These are phyloP conservation scores for Plenodomus tracheiphilus DNA, from an alignment of 2,329 filamentous ascomycete species.

Conservation along the genomic window DNA sequence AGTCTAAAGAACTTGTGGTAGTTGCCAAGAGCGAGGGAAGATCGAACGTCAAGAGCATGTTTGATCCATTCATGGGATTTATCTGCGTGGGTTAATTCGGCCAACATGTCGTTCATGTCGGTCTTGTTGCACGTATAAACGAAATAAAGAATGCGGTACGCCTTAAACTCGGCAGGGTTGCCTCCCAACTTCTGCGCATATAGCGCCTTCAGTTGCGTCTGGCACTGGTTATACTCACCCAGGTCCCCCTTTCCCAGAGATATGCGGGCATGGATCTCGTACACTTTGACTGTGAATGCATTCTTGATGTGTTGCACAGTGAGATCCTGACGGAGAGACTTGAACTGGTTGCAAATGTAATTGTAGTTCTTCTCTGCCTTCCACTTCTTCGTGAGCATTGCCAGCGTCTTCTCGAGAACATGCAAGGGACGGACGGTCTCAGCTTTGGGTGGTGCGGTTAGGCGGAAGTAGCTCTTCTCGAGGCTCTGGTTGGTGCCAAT, in stretches of 20 bases:
- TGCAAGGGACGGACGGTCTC: constrained; percentile 83
- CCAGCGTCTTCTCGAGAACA: constrained; percentile 80
- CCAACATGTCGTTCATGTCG: constrained; percentile 96
- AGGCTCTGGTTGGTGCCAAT: constrained; percentile 81
- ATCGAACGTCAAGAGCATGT: constrained; percentile 89
- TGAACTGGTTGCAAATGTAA: constrained; percentile 99
- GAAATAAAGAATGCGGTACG: constrained; percentile 99
- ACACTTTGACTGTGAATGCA: constrained; percentile 93
- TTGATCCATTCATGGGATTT: constrained; percentile 81
- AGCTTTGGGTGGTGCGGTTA: constrained; percentile 87
- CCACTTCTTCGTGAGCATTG: constrained; percentile 93
- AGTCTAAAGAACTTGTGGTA: constrained; percentile 98
- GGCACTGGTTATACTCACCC: constrained; percentile 99
- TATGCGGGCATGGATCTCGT: constrained; percentile 96
- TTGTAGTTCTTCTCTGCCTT: constrained; percentile 89
- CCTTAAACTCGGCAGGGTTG: constrained; percentile 93
- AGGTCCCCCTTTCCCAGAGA: constrained; percentile 97
- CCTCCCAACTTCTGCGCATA: constrained; percentile 87
- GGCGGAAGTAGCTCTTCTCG: constrained; percentile 92
- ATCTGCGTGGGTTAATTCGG: constrained; percentile 98
- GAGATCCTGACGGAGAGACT: constrained; percentile 95
- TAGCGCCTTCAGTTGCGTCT: constrained; percentile 92
- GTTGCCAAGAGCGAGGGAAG: constrained; percentile 88
- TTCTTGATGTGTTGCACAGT: constrained; percentile 97
- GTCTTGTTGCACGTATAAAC: constrained; percentile 98